phyloP scores from a whole-genome alignment of 2,329 filamentous ascomycete genomes.

The Aspergillus costaricaensis region DNA sequence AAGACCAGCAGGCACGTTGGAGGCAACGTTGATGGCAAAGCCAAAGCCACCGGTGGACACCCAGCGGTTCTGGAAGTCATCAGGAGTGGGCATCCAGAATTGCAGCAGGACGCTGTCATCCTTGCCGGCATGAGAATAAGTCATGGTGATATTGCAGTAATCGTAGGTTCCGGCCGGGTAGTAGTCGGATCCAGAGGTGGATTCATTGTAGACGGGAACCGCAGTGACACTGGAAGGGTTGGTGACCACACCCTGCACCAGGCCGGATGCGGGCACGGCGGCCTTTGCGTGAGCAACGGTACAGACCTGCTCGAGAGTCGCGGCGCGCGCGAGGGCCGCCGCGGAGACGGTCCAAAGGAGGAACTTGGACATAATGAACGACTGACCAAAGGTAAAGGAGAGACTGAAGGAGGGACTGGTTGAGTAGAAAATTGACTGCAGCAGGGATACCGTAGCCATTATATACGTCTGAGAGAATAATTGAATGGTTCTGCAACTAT shows the following conservation, averaged over 20 bases:
- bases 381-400: not conserved
- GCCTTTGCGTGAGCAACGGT: not conserved
- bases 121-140: conserved; percentile 49
- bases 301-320: conserved; percentile 2
- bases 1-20: conserved; percentile 7
- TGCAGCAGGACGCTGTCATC: conserved; percentile 40
- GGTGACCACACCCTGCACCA: conserved; percentile 1
- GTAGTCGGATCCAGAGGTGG: conserved; percentile 9
- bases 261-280: not conserved
- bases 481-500: not conserved
- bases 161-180: conserved; percentile 20
- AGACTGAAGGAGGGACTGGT: not conserved
- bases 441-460: not conserved
- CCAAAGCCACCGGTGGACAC: conserved; percentile 52
- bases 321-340: conserved; percentile 2
- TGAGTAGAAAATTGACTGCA: not conserved
- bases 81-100: conserved; percentile 48
- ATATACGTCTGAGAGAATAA: not conserved
- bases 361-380: conserved; percentile 6
- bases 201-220: conserved; percentile 5
- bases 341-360: not conserved
- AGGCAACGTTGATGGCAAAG: conserved; percentile 43
- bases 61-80: conserved; percentile 49
- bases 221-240: conserved; percentile 5
- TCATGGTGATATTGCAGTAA: conserved; percentile 51